Conservation (phyloP, 441 rosid genomes). For the Omphalea diandra region DNA sequence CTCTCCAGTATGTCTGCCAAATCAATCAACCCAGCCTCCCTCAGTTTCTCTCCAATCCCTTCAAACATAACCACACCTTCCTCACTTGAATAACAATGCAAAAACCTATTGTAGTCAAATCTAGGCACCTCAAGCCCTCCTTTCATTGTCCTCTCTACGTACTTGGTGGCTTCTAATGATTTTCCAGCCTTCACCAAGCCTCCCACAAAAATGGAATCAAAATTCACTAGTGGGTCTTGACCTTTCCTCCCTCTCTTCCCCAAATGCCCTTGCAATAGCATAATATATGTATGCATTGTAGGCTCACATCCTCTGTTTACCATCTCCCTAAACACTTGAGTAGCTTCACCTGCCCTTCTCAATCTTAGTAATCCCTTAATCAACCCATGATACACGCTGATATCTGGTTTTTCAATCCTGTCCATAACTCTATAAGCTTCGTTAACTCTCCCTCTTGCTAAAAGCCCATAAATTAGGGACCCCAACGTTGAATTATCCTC, state of each 20-base stretch:
- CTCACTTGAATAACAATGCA: conserved; percentile 70
- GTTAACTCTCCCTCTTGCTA: conserved; percentile 48
- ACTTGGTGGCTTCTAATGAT: conserved; percentile 68
- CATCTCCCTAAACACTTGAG: conserved; percentile 77
- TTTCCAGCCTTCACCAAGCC: conserved; percentile 85
- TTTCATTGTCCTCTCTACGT: conserved; percentile 62
- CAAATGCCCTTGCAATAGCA: conserved; percentile 83
- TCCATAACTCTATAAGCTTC: conserved; percentile 51
- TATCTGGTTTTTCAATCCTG: conserved; percentile 51
- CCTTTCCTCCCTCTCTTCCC: conserved; percentile 94
- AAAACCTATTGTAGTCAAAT: conserved; percentile 78
- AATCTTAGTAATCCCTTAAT: conserved; percentile 69
- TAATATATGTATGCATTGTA: conserved; percentile 80
- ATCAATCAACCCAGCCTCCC: conserved; percentile 65
- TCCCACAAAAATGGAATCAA: conserved; percentile 79
- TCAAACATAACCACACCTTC: conserved; percentile 73
- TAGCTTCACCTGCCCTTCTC: conserved; percentile 66
- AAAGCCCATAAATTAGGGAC: conserved; percentile 53
- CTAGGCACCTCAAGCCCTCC: conserved; percentile 75
- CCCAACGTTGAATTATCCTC: conserved; percentile 49
- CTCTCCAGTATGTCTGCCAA: conserved; percentile 78
- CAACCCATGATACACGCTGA: conserved; percentile 59
- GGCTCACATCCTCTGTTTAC: conserved; percentile 78
- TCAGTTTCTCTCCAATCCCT: conserved; percentile 60
- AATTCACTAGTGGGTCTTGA: conserved; percentile 64